phyloP scores from a whole-genome alignment of 441 rosid species.

The Syzygium syzygioides region DNA sequence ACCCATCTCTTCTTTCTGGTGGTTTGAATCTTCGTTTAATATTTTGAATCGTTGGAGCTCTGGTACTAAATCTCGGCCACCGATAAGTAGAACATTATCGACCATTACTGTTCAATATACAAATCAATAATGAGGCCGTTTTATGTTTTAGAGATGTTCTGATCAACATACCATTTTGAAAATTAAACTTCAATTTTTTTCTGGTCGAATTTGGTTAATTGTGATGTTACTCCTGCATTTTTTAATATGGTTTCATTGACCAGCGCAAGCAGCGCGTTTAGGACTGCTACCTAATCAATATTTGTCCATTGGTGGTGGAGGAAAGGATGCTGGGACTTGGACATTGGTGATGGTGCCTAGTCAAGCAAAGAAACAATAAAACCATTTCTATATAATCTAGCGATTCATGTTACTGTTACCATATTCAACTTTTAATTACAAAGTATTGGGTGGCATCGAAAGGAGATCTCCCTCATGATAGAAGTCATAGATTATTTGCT shows the following conservation, averaged over 20 bases:
- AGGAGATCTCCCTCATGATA: too few relatives aligned
- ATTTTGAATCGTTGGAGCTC: not conserved
- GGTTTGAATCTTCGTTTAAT: too few relatives aligned
- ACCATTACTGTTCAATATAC: not conserved
- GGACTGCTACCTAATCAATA: not conserved
- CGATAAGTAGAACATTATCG: not conserved
- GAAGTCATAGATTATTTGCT: too few relatives aligned
- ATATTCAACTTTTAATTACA: too few relatives aligned
- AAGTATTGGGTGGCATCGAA: too few relatives aligned
- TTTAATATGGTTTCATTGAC: not conserved
- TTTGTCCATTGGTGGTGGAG: not conserved
- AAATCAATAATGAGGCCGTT: fast-evolving
- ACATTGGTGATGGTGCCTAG: too few relatives aligned
- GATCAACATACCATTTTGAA: not conserved
- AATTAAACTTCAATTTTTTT: not conserved
- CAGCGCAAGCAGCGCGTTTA: not conserved
- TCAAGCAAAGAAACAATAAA: too few relatives aligned
- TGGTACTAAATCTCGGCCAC: not conserved
- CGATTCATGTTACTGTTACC: too few relatives aligned
- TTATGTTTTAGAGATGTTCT: not conserved
- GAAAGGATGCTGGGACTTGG: too few relatives aligned
- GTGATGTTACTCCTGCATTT: not conserved
- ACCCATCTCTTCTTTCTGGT: too few relatives aligned
- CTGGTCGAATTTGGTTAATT: not conserved
- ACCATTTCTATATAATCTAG: too few relatives aligned